Evolutionary conservation across 129 eudicot genomes (phyloP).

Genomic region (Escallonia herrerae): DNA sequence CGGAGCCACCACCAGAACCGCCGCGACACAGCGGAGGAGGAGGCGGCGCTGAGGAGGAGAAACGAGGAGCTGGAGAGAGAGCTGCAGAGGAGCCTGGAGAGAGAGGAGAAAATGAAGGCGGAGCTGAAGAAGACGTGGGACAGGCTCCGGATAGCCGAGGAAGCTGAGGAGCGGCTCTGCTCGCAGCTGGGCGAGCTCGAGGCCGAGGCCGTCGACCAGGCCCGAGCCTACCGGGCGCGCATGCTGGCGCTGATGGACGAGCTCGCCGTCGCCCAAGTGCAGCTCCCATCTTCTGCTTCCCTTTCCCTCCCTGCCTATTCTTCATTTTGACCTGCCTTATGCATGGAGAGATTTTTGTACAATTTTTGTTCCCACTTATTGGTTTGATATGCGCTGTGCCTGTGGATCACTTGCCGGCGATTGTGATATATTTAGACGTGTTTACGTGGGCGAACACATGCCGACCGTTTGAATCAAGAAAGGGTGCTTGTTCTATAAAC

Average conservation of each 20-base stretch:
- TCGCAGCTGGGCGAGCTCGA: constrained; percentile 72
- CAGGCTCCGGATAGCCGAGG: constrained; percentile 59
- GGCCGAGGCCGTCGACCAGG: constrained; percentile 70
- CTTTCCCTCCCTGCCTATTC: constrained; percentile 1
- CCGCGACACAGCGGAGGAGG: constrained; percentile 7
- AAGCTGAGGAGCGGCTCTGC: constrained; percentile 81
- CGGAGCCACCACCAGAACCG: background rate
- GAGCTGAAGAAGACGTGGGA: constrained; percentile 31
- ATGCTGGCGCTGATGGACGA: constrained; percentile 41
- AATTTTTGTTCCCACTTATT: too few species aligned
- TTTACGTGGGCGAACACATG: too few species aligned
- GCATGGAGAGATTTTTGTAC: too few species aligned
- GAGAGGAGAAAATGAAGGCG: constrained; percentile 57
- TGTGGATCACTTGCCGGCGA: too few species aligned
- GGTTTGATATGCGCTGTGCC: too few species aligned
- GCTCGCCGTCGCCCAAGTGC: constrained; percentile 43
- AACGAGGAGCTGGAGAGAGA: constrained; percentile 64
- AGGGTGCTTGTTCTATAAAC: too few species aligned
- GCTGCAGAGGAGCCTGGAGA: constrained; percentile 31
- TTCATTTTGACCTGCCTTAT: background rate
- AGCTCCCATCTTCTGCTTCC: constrained; percentile 23
- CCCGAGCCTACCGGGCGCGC: constrained; percentile 35
- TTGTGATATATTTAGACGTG: too few species aligned
- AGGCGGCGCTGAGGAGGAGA: constrained; percentile 26
- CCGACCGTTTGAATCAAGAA: too few species aligned